Conservation (phyloP, 2,329 filamentous ascomycete genomes). For the Colletotrichum tofieldiae region DNA sequence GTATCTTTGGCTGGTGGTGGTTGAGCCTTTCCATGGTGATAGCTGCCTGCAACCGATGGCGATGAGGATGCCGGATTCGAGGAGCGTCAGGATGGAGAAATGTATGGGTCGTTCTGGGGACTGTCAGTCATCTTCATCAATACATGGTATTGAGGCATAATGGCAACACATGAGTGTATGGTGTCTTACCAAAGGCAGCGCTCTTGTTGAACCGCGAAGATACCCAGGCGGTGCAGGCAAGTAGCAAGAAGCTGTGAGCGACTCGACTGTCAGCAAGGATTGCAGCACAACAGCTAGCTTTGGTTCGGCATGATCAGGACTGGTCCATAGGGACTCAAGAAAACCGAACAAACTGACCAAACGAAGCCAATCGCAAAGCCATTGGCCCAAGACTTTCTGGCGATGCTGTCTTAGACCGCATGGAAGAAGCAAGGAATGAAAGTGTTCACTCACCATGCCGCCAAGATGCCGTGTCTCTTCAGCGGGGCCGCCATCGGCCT, state of each 20-base stretch:
- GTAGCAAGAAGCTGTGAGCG: constrained; percentile 20
- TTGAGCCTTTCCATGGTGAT: constrained; percentile 21
- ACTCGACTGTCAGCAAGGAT: constrained; percentile 6
- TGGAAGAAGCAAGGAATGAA: constrained; percentile 13
- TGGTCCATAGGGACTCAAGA: too few species aligned
- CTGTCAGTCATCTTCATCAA: background rate
- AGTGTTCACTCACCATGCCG: constrained; percentile 39
- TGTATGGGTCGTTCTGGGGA: constrained; percentile 54
- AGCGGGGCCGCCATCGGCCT: constrained; percentile 40
- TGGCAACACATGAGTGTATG: background rate
- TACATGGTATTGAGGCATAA: background rate
- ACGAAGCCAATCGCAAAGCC: background rate
- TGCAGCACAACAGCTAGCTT: background rate
- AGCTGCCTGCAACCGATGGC: constrained; percentile 36
- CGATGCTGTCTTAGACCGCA: background rate
- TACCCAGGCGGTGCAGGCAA: constrained; percentile 45
- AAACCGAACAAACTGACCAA: background rate
- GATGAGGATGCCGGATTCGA: constrained; percentile 46
- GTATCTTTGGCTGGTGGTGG: constrained; percentile 16
- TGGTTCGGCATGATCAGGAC: background rate
- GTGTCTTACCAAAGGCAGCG: constrained; percentile 54
- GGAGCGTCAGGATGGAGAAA: constrained; percentile 51
- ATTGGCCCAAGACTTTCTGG: background rate
- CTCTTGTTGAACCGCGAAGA: constrained; percentile 54
- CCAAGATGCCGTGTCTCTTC: constrained; percentile 41